phyloP scores from a whole-genome alignment of 1,284 basidiomycete genomes.

The Sanguinoderma infundibulare region DNA sequence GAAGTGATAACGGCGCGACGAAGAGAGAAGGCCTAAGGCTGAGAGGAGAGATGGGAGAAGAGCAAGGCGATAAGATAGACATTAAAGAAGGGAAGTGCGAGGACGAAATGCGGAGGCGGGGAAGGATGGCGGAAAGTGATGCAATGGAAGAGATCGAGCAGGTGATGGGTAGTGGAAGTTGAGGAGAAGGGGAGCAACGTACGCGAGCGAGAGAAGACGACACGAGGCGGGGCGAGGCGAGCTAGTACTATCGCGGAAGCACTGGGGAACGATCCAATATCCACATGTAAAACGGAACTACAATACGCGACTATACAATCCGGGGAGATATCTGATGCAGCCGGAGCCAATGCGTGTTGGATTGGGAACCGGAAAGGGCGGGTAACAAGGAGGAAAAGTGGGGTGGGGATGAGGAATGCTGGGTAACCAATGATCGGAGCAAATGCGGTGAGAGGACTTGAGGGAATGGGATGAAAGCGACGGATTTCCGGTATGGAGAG shows the following conservation, averaged over 20 bases:
- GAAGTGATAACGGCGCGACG: neutral
- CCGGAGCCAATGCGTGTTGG: neutral
- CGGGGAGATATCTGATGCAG: neutral
- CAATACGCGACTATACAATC: neutral
- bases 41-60: neutral
- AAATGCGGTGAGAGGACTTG: neutral
- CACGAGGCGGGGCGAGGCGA: neutral
- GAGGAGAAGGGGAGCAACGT: neutral
- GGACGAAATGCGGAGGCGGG: neutral
- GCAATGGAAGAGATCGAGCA: neutral
- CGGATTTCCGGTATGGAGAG: neutral
- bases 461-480: neutral
- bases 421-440: neutral
- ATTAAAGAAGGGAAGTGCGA: neutral
- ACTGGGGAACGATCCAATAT: slow-evolving; percentile 1
- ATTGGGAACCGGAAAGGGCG: neutral
- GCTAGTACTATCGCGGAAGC: neutral
- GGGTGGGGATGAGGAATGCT: neutral
- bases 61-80: slow-evolving; percentile 1
- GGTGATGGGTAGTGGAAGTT: neutral
- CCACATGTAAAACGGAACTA: neutral
- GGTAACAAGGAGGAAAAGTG: neutral
- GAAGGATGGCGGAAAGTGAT: neutral
- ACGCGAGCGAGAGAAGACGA: neutral
- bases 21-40: neutral